phyloP scores from a whole-genome alignment of 2,329 filamentous ascomycete genomes.

The Microdochium nivale region DNA sequence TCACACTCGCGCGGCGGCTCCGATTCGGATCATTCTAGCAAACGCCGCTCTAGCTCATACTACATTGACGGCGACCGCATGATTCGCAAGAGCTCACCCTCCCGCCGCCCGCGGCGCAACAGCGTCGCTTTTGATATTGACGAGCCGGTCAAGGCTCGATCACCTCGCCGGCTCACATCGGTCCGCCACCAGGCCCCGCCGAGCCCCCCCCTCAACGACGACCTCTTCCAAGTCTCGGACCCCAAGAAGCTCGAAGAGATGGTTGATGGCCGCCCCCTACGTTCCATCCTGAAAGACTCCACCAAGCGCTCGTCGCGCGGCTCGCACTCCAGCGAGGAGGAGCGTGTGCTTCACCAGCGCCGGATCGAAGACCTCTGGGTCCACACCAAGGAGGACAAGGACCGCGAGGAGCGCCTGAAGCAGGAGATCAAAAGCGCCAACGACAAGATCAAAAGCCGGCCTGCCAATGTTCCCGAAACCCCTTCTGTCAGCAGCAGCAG shows the following conservation, averaged over 20 bases:
- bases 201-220: not conserved
- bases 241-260: not conserved
- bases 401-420: not conserved
- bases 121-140: not conserved
- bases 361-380: not conserved
- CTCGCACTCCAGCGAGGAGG: not conserved
- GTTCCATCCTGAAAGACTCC: not conserved
- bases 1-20: not conserved
- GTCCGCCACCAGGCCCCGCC: not conserved
- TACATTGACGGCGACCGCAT: not conserved
- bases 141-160: not conserved
- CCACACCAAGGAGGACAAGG: not conserved
- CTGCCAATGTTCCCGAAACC: not conserved
- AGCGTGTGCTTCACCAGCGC: not conserved
- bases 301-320: not conserved
- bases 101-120: not conserved
- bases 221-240: not conserved
- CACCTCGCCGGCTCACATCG: not conserved
- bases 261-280: not conserved
- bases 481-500: not conserved
- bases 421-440: not conserved
- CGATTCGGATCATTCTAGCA: not conserved
- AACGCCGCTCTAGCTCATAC: not conserved
- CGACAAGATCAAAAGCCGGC: not conserved
- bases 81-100: not conserved